These are phyloP conservation scores for Bromus sterilis DNA, from an alignment of 176 grass and related monocot species.

Conservation along the genomic window DNA sequence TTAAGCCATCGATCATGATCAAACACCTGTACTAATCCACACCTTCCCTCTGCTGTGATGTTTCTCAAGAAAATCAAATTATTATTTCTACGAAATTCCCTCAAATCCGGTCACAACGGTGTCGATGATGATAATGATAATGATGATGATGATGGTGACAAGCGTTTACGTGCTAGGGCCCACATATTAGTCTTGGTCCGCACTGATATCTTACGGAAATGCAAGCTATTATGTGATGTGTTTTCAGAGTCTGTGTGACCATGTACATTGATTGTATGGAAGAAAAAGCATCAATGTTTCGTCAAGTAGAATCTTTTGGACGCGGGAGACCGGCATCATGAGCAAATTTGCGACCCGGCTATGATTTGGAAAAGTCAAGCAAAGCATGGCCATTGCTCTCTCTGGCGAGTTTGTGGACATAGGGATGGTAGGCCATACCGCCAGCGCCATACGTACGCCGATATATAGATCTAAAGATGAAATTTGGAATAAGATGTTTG, in stretches of 20 bases:
- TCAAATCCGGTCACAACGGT: neutral
- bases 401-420: conserved; percentile 22
- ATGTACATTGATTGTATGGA: neutral
- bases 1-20: neutral
- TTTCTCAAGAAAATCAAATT: neutral
- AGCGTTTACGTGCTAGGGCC: neutral
- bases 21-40: neutral
- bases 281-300: neutral
- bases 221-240: neutral
- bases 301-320: neutral
- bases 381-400: neutral
- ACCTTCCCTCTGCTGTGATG: neutral
- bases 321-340: neutral
- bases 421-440: neutral
- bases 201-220: neutral
- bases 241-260: neutral
- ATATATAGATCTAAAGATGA: neutral
- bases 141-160: neutral
- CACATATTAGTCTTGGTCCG: too few species aligned
- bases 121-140: neutral
- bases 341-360: neutral
- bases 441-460: neutral
- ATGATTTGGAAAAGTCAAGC: conserved; percentile 6
- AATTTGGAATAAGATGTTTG: neutral
- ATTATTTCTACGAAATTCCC: neutral